Base-by-base conservation (phyloP, 768 basidiomycete species). In the Piloderma croceum region DNA sequence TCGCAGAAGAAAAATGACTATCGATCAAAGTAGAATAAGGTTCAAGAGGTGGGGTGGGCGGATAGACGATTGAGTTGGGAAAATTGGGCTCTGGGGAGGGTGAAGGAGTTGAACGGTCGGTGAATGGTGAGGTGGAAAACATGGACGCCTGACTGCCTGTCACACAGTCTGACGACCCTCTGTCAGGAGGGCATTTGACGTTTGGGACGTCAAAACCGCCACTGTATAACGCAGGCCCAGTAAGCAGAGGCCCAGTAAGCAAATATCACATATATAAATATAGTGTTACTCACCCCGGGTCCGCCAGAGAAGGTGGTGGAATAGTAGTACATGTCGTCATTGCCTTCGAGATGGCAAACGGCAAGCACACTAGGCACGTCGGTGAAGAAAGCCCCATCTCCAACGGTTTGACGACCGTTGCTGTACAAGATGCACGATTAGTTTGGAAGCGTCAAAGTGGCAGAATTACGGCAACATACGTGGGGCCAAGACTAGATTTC, bases 381-480 rank as follows among this genome's bases (percentile, higher is more conserved):
- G 68, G 74, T 73, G 69, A 71, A 68, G 64, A 71, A 73, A 79
- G 89, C 89, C 89, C 89, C 89, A 90, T 91, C 89, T 69, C 88
- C 89, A 91, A 90, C 89, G 88, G 83, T 75, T 70, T 80, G 83
- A 86, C 86, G 79, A 68, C 86, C 89, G 88, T 90, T 90, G 89
- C 89, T 91, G 61, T 27, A 52, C n/a, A n/a, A n/a, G n/a, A 34
- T 38, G 34, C 31, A 38, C 27, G 12, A 44, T 60, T 36, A 61
- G 54, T n/a, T 44, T 7, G 35, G 13, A 9, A 21, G 34, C 25
- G 31, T 12, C 15, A 35, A 29, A 17, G 24, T 22, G 13, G 18
- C 7, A 11, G 24, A 38, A 27, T 32, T 31, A 34, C 34, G 39
- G 29, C 46, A 38, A 68, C 81, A 39, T 75, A 91, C 88, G 85